Evolutionary conservation across 805 yeast species (phyloP).

Genomic region (Starmerella gropengiesseri): DNA sequence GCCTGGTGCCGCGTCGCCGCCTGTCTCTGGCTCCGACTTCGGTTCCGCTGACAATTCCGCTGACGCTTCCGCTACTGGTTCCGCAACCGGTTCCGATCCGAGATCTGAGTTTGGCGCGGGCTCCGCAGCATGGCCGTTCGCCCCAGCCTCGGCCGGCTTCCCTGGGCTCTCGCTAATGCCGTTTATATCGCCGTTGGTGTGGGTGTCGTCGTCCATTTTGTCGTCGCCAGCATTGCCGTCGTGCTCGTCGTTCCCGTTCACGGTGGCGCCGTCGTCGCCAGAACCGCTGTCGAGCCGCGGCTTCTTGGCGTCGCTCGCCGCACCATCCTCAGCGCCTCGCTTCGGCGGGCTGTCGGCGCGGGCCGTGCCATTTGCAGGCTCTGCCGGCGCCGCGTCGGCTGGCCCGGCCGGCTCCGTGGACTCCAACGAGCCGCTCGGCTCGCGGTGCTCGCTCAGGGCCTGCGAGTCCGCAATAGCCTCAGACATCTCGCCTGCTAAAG

Average conservation of each 20-base stretch:
- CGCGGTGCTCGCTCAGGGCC: slow-evolving; percentile 6
- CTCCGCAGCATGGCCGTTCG: not conserved
- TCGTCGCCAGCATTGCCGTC: not conserved
- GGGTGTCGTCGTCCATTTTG: not conserved
- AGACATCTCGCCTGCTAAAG: slow-evolving; percentile 5
- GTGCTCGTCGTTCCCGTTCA: not conserved
- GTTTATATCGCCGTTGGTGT: not conserved
- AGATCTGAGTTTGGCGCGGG: not conserved
- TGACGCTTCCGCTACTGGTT: too few species aligned
- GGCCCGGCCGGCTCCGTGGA: not conserved
- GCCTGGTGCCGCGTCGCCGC: not conserved
- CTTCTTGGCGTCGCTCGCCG: slow-evolving; percentile 7
- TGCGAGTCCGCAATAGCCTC: slow-evolving; percentile 11
- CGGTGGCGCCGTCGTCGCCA: not conserved
- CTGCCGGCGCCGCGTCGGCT: not conserved
- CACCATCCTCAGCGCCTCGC: too few species aligned
- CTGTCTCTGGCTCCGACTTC: not conserved
- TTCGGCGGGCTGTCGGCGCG: not conserved
- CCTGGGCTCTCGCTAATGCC: not conserved
- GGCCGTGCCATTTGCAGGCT: slow-evolving; percentile 4
- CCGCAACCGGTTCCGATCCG: not conserved
- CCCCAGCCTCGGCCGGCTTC: slow-evolving; percentile 18
- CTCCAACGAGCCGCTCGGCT: not conserved
- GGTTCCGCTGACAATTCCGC: not conserved
- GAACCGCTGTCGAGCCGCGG: slow-evolving; percentile 2